A percentile compares a stretch with the other conserved stretches of the same genome.
Evolutionary conservation across 192 early-diverging fungal genomes (phyloP).

Genomic region (Coemansia sp.): DNA sequence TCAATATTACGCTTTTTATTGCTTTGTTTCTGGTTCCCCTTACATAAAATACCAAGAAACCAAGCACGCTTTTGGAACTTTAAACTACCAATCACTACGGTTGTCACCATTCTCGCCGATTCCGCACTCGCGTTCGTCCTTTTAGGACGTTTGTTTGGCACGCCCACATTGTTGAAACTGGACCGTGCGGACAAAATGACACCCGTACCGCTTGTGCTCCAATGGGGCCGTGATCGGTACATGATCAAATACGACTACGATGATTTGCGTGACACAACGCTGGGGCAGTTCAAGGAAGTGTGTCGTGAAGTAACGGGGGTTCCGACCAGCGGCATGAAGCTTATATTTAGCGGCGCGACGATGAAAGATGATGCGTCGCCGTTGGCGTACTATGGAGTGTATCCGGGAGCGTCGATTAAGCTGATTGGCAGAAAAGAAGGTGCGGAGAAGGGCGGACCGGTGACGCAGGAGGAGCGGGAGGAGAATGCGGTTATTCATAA

Average conservation of each 20-base stretch:
- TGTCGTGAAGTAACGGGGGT: slow-evolving; percentile 74
- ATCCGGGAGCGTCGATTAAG: slow-evolving; percentile 68
- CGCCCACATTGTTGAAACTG: background rate
- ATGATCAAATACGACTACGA: slow-evolving; percentile 50
- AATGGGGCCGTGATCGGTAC: slow-evolving; percentile 54
- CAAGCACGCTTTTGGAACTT: background rate
- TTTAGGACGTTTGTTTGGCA: slow-evolving; percentile 25
- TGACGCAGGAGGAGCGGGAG: slow-evolving; percentile 47
- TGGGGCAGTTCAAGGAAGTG: slow-evolving; percentile 72
- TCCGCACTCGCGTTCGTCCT: slow-evolving; percentile 33
- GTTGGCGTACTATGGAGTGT: slow-evolving; percentile 72
- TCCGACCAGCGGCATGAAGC: slow-evolving; percentile 71
- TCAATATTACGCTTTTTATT: background rate
- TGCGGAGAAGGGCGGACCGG: slow-evolving; percentile 28
- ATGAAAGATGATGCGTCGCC: slow-evolving; percentile 76
- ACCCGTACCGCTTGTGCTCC: slow-evolving; percentile 47
- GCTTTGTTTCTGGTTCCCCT: background rate
- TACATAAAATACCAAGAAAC: background rate
- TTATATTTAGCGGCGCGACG: slow-evolving; percentile 68
- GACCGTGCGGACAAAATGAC: slow-evolving; percentile 38
- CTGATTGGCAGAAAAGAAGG: slow-evolving; percentile 64
- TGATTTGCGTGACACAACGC: slow-evolving; percentile 58
- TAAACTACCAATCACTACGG: background rate
- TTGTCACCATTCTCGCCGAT: slow-evolving; percentile 36
- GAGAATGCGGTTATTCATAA: slow-evolving; percentile 49